These are phyloP conservation scores for Amanita polypyramis DNA, from an alignment of 768 basidiomycete species.

Conservation along the genomic window DNA sequence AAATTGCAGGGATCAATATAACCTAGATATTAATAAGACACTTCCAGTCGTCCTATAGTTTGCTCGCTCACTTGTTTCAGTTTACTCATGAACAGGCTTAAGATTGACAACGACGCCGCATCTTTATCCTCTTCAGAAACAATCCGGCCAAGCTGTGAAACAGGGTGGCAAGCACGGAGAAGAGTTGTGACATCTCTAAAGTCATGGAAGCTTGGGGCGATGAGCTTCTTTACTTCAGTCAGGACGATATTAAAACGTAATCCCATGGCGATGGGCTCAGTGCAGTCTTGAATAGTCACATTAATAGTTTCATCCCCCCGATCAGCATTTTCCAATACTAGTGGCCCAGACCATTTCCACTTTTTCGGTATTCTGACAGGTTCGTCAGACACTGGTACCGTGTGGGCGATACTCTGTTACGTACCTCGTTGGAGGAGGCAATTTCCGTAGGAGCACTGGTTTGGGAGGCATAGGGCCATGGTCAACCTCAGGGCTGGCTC, in stretches of 20 bases:
- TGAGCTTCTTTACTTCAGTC: slow-evolving; percentile 22
- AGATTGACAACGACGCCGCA: slow-evolving; percentile 23
- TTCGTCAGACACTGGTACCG: neutral
- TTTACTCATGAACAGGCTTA: slow-evolving; percentile 36
- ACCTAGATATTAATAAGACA: slow-evolving; percentile 24
- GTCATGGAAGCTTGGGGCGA: slow-evolving; percentile 38
- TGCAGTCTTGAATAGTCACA: slow-evolving; percentile 34
- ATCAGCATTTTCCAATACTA: slow-evolving; percentile 30
- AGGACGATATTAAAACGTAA: slow-evolving; percentile 38
- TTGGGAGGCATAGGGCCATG: slow-evolving; percentile 16
- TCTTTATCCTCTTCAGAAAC: slow-evolving; percentile 30
- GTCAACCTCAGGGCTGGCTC: slow-evolving; percentile 14
- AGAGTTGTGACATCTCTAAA: slow-evolving; percentile 35
- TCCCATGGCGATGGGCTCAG: slow-evolving; percentile 27
- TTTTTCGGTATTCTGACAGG: slow-evolving; percentile 41
- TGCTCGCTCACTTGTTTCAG: slow-evolving; percentile 33
- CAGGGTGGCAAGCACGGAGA: slow-evolving; percentile 35
- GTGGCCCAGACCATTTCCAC: slow-evolving; percentile 57
- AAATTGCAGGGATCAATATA: slow-evolving; percentile 32
- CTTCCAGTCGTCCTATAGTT: too few species aligned
- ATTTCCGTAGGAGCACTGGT: slow-evolving; percentile 11
- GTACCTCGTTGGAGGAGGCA: slow-evolving; percentile 14
- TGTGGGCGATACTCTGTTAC: neutral
- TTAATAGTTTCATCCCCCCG: slow-evolving; percentile 35
- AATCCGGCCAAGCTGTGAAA: slow-evolving; percentile 45